These are phyloP conservation scores for Trichosporon inkin DNA, from an alignment of 1,284 basidiomycete genomes.

Conservation along the genomic window DNA sequence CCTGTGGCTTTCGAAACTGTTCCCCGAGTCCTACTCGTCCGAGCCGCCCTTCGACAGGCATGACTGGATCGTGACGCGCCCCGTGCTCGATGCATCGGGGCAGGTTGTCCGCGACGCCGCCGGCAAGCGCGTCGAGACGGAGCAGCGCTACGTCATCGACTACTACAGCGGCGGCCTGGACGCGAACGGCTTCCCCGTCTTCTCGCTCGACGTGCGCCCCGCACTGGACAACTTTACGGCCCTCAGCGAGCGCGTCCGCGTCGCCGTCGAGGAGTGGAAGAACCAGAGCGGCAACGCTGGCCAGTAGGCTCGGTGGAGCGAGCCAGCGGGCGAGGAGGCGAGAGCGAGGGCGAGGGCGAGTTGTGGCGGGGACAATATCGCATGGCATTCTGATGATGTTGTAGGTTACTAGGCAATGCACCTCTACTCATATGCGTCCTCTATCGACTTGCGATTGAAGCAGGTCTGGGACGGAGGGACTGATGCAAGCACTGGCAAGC, in stretches of 20 bases:
- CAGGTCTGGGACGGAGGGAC: too few species aligned
- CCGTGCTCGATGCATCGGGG: conserved; percentile 55
- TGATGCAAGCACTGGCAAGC: too few species aligned
- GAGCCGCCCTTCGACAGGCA: conserved; percentile 98
- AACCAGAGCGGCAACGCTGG: conserved; percentile 28
- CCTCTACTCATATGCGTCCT: too few species aligned
- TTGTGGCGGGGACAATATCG: not conserved
- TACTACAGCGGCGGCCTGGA: conserved; percentile 87
- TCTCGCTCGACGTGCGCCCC: conserved; percentile 85
- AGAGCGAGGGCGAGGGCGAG: not conserved
- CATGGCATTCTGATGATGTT: not conserved
- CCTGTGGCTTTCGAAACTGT: conserved; percentile 76
- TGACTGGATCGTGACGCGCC: conserved; percentile 89
- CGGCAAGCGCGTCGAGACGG: conserved; percentile 17
- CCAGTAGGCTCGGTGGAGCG: not conserved
- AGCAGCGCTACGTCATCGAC: conserved; percentile 89
- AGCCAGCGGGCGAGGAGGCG: not conserved
- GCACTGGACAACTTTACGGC: conserved; percentile 75
- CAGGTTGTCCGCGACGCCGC: conserved; percentile 47
- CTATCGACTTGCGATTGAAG: too few species aligned
- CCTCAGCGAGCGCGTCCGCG: conserved; percentile 64
- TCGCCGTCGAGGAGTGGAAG: conserved; percentile 67
- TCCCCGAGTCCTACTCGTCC: conserved; percentile 80
- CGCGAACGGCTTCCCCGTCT: conserved; percentile 80
- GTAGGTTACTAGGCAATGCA: too few species aligned